These are phyloP conservation scores for Stephanodiscus minutulus DNA, from an alignment of 108 stramenopile species.

Conservation along the genomic window DNA sequence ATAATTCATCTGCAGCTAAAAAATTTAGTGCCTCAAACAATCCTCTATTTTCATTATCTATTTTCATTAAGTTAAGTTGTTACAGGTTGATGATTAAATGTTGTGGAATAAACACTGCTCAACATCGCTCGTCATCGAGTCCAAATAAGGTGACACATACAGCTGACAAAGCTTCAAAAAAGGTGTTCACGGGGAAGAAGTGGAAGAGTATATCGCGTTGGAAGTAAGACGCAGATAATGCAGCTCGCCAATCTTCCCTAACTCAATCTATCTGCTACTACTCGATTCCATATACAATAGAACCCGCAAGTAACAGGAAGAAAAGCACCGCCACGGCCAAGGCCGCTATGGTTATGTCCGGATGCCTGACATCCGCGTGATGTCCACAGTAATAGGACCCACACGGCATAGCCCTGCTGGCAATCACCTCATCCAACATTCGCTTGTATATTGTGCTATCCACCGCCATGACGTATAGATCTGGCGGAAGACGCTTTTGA, in stretches of 20 bases:
- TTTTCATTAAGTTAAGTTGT: too few species aligned
- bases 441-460: constrained; percentile 64
- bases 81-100: too few species aligned
- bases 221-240: too few species aligned
- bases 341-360: constrained; percentile 70
- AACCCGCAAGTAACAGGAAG: constrained; percentile 23
- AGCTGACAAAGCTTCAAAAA: too few species aligned
- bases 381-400: constrained; percentile 88
- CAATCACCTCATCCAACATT: constrained; percentile 72
- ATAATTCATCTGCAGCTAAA: too few species aligned
- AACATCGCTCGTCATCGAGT: too few species aligned
- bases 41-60: too few species aligned
- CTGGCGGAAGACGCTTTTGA: constrained; percentile 48
- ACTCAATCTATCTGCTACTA: neutral
- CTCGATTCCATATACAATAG: neutral
- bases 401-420: constrained; percentile 69
- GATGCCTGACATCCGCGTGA: constrained; percentile 82
- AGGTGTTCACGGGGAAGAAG: too few species aligned
- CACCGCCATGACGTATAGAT: constrained; percentile 62
- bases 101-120: too few species aligned
- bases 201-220: too few species aligned
- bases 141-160: too few species aligned
- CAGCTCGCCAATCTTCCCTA: neutral
- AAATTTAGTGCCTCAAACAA: too few species aligned
- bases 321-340: constrained; percentile 53